A percentile compares a stretch with the other conserved stretches of the same genome.
Conservation (phyloP, 768 basidiomycete species). For the Scleroderma bovista region DNA sequence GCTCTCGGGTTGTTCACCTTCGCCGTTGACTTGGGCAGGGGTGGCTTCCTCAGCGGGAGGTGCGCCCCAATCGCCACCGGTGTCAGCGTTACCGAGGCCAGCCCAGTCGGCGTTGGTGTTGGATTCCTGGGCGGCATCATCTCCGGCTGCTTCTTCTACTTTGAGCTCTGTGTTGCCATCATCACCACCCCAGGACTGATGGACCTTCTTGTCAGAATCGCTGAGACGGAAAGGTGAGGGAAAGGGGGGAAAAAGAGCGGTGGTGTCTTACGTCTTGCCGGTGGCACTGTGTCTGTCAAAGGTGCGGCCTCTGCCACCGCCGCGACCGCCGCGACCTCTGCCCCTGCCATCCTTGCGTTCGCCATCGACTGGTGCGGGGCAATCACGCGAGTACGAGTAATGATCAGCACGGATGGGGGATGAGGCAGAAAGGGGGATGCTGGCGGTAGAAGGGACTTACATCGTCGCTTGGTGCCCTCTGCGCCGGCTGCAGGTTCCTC, state of each 20-base stretch:
- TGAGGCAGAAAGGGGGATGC: too few relatives aligned
- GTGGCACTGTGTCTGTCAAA: slow-evolving; percentile 87
- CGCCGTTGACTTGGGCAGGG: slow-evolving; percentile 33
- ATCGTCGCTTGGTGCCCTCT: slow-evolving; percentile 28
- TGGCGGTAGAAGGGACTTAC: too few relatives aligned
- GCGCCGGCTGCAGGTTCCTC: slow-evolving; percentile 32
- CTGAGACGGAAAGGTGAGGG: slow-evolving; percentile 34
- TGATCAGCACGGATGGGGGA: slow-evolving; percentile 1
- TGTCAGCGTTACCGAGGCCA: slow-evolving; percentile 22
- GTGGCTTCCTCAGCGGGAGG: slow-evolving; percentile 24
- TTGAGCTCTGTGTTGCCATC: slow-evolving; percentile 81
- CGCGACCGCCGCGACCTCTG: slow-evolving; percentile 41
- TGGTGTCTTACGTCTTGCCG: slow-evolving; percentile 63
- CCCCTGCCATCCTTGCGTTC: slow-evolving; percentile 42
- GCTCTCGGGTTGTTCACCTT: slow-evolving; percentile 18
- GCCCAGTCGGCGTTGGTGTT: slow-evolving; percentile 33
- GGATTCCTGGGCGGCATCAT: slow-evolving; percentile 60
- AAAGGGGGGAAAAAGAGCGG: background rate
- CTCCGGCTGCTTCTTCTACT: slow-evolving; percentile 68
- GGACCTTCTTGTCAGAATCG: slow-evolving; percentile 93
- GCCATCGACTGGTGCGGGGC: slow-evolving; percentile 32
- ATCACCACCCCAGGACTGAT: slow-evolving; percentile 93
- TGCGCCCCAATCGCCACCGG: slow-evolving; percentile 34
- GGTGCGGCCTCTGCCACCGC: slow-evolving; percentile 57
- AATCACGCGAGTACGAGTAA: background rate